Evolutionary conservation across 1,284 basidiomycete genomes (phyloP).

Genomic region (Pyrrhoderma noxium): DNA sequence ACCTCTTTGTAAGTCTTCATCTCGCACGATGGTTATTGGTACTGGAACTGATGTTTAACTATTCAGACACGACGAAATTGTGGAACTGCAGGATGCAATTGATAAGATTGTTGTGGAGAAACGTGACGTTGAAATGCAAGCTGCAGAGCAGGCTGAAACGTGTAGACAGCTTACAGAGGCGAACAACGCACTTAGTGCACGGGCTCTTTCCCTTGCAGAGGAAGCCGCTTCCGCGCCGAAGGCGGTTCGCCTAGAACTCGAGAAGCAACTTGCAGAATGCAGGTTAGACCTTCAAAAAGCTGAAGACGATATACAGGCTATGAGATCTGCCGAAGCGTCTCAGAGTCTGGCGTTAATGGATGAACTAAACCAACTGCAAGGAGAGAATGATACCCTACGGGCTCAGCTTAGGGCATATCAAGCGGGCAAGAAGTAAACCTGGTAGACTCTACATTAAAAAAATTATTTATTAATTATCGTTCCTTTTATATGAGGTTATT

Average conservation of each 20-base stretch:
- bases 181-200: slow-evolving; percentile 69
- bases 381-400: slow-evolving; percentile 61
- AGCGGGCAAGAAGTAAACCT: slow-evolving; percentile 11
- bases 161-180: slow-evolving; percentile 65
- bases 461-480: not conserved
- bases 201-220: slow-evolving; percentile 65
- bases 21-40: not conserved
- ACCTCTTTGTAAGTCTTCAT: slow-evolving; percentile 45
- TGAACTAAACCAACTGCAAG: slow-evolving; percentile 72
- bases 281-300: slow-evolving; percentile 38
- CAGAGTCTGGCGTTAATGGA: slow-evolving; percentile 69
- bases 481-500: slow-evolving; percentile 1
- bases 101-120: slow-evolving; percentile 59
- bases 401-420: slow-evolving; percentile 53
- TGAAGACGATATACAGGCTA: slow-evolving; percentile 47
- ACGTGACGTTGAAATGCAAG: slow-evolving; percentile 59
- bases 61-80: slow-evolving; percentile 64
- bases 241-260: slow-evolving; percentile 48
- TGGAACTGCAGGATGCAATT: slow-evolving; percentile 51
- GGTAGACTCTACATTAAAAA: not conserved
- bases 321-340: slow-evolving; percentile 56
- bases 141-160: slow-evolving; percentile 65
- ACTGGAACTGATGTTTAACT: no score
- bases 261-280: slow-evolving; percentile 42
- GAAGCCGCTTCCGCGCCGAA: slow-evolving; percentile 62